A percentile compares a stretch with the other conserved stretches of the same genome.
Evolutionary conservation across 2,329 filamentous ascomycete genomes (phyloP).

Genomic region (Ascochyta clinopodiicola): DNA sequence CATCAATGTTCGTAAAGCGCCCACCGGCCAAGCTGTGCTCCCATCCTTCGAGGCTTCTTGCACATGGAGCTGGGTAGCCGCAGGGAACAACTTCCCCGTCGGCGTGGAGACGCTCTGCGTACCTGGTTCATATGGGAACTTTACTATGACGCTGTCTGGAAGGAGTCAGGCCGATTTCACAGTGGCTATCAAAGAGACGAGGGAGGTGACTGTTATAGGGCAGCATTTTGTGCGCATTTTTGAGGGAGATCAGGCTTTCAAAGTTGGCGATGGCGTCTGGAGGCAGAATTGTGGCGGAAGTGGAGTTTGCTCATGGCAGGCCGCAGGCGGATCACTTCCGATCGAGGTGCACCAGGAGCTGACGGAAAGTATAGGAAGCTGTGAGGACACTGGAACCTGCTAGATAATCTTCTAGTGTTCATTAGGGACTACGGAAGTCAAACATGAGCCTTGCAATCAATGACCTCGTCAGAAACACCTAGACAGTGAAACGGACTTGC

Average conservation of each 20-base stretch:
- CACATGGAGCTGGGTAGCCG: constrained; percentile 2
- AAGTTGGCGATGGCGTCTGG: background rate
- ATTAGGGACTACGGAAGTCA: no score
- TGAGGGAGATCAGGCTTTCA: constrained; percentile 3
- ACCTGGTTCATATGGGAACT: constrained; percentile 1
- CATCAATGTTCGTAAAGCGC: background rate
- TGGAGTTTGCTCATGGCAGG: constrained; percentile 2
- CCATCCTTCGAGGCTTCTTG: constrained; percentile 2
- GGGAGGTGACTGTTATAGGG: background rate
- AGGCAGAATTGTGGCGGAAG: background rate
- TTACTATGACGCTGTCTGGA: constrained; percentile 6
- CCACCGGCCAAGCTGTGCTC: background rate
- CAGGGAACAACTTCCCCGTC: background rate
- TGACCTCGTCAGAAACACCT: no score
- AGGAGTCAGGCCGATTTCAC: background rate
- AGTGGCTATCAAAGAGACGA: constrained; percentile 4
- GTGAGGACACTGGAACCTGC: constrained; percentile 2
- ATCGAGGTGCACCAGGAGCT: constrained; percentile 7
- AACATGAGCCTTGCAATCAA: no score
- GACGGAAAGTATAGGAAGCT: constrained; percentile 5
- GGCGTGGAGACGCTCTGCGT: background rate
- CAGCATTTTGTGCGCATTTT: constrained; percentile 2
- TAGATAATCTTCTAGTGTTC: background rate
- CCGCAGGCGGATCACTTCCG: background rate
- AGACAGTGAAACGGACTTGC: no score